These are phyloP conservation scores for Agastache rugosa DNA, from an alignment of 257 asterid genomes.

Conservation along the genomic window DNA sequence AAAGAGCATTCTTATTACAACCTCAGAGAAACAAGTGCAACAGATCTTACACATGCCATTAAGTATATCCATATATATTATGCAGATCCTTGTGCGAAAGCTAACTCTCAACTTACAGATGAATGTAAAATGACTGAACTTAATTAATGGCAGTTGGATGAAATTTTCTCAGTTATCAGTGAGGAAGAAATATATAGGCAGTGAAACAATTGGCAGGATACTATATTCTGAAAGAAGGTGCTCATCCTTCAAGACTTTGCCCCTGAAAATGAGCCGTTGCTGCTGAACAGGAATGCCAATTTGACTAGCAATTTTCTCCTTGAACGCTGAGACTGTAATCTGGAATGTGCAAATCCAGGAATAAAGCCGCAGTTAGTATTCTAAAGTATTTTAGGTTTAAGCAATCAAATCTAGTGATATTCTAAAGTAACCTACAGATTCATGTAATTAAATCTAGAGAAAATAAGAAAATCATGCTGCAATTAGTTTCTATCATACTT, in stretches of 20 bases:
- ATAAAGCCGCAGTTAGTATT: slow-evolving; percentile 16
- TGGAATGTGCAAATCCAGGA: slow-evolving; percentile 40
- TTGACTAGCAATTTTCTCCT: slow-evolving; percentile 76
- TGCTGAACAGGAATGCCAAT: slow-evolving; percentile 80
- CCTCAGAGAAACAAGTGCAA: background rate
- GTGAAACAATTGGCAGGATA: slow-evolving; percentile 52
- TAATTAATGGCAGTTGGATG: background rate
- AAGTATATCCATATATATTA: background rate
- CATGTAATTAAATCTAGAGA: background rate
- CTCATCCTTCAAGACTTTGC: slow-evolving; percentile 84
- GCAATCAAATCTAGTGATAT: slow-evolving; percentile 5
- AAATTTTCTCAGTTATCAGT: background rate
- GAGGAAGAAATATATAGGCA: slow-evolving; percentile 1
- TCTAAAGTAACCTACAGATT: slow-evolving; percentile 3
- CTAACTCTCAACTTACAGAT: slow-evolving; percentile 7
- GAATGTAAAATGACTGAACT: background rate
- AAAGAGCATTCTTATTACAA: background rate
- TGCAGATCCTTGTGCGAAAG: background rate
- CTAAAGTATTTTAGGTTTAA: background rate
- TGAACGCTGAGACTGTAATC: slow-evolving; percentile 72
- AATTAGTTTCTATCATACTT: background rate
- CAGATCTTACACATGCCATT: background rate
- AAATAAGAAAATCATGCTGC: background rate
- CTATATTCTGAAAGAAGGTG: slow-evolving; percentile 75
- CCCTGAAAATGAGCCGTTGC: slow-evolving; percentile 86